Evolutionary conservation across 345 rosid species (phyloP), one percentile per base, ranked within the genome.

Genomic region (Diplotaxis tenuifolia): DNA sequence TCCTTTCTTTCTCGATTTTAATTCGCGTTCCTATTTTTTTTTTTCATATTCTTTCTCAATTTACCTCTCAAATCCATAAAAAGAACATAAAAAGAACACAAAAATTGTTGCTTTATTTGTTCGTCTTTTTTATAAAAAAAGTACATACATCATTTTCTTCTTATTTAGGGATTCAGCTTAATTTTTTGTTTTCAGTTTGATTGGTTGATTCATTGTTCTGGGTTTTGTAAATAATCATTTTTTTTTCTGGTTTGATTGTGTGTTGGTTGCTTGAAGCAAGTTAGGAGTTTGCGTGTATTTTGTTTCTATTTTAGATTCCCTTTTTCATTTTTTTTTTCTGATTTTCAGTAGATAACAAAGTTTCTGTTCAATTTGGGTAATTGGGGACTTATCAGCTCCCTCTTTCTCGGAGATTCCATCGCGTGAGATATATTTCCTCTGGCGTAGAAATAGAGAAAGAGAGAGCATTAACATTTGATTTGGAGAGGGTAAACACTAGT

Each of bases 131-230:
- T 57, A 29, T 27, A 27, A 27, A 27, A 27, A 27, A 38, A 68
- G 68, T 66, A 42, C 1, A 71, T 62, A 25, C 1, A 34, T 75
- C 70, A 19, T 49, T 25, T 9, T 52, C 57, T 42, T 55, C 32
- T 74, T 64, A 49, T 74, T 60, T 60, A 61, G 74, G 67, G 74
- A 54, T 68, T 75, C 74, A 27, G 50, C 63, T 62, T 40, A 38
- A 25, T 4, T 25, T 15, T 1, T 54, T 53, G n/a, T n/a, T 61
- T 27, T 8, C 21, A 55, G 70, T 64, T 76, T 57, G 70, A 63
- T 70, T 50, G 60, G 66, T 49, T 55, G 4, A 70, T 57, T 47
- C 56, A 49, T 49, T 49, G 9, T 47, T 77, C 80, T 71, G 68
- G 68, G 76, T 65, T 61, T 50, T 65, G 56, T 15, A 65, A 65